Evolutionary conservation across 169 alveolate genomes (phyloP).

Genomic region (Cryptosporidium sp.): DNA sequence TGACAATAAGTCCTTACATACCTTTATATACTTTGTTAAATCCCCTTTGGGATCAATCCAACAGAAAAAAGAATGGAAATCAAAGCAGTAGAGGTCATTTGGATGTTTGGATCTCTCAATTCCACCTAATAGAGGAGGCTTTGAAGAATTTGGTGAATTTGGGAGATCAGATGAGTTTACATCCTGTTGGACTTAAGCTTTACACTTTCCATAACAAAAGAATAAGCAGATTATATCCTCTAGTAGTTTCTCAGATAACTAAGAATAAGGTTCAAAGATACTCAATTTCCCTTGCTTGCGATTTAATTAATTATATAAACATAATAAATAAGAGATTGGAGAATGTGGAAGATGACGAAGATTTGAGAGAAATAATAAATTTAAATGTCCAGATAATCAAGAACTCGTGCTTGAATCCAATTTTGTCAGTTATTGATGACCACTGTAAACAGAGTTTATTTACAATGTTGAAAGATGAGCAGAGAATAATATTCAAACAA

Average conservation of each 20-base stretch:
- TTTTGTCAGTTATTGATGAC: conserved; percentile 44
- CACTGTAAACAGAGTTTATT: conserved; percentile 50
- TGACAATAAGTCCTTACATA: conserved; percentile 35
- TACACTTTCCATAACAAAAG: conserved; percentile 29
- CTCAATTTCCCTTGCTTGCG: conserved; percentile 40
- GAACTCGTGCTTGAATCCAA: conserved; percentile 39
- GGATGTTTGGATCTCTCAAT: conserved; percentile 71
- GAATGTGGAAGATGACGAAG: not conserved
- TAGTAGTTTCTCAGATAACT: conserved; percentile 58
- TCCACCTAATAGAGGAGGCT: conserved; percentile 48
- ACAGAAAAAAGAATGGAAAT: conserved; percentile 24
- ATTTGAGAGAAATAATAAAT: not conserved
- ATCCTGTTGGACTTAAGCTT: not conserved
- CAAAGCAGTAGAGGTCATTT: conserved; percentile 4
- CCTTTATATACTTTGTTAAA: conserved; percentile 55
- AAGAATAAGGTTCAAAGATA: conserved; percentile 67
- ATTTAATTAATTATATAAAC: conserved; percentile 49
- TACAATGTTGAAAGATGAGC: conserved; percentile 52
- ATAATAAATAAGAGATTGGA: conserved; percentile 33
- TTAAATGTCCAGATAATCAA: conserved; percentile 7
- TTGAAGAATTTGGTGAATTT: conserved; percentile 14
- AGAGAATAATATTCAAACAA: conserved; percentile 55
- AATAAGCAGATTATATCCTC: conserved; percentile 68
- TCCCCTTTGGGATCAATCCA: conserved; percentile 72
- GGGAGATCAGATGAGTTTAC: conserved; percentile 16